A percentile compares a stretch with the other conserved stretches of the same genome.
phyloP scores from a whole-genome alignment of 2,329 filamentous ascomycete species.

The Pestalotiopsis sp. region DNA sequence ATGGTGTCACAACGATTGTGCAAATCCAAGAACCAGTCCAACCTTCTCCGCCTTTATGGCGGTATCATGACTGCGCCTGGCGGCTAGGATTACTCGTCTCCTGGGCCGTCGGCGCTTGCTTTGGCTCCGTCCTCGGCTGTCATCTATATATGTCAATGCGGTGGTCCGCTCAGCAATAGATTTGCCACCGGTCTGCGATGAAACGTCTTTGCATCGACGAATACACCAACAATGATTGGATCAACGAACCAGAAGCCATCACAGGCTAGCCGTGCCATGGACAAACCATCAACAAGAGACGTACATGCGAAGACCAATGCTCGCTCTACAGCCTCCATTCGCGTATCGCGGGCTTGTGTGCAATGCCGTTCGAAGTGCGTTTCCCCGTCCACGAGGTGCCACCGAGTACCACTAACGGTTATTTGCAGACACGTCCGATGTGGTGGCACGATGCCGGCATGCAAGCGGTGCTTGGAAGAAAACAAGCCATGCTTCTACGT shows the following conservation, averaged over 20 bases:
- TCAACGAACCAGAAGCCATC: background rate
- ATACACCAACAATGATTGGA: conserved; percentile 5
- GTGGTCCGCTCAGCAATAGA: background rate
- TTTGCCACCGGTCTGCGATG: background rate
- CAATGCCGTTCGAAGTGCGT: conserved; percentile 53
- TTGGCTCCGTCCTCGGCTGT: background rate
- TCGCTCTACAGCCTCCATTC: conserved; percentile 38
- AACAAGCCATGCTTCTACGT: conserved; percentile 49
- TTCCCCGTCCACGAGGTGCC: conserved; percentile 29
- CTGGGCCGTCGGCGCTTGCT: background rate
- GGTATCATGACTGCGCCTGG: background rate
- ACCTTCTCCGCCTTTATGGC: background rate
- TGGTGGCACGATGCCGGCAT: conserved; percentile 44
- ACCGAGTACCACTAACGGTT: conserved; percentile 1
- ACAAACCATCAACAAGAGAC: conserved; percentile 25
- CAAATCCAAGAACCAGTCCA: background rate
- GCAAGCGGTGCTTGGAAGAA: conserved; percentile 41
- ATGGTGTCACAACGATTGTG: background rate
- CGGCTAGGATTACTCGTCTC: background rate
- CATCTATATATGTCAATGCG: background rate
- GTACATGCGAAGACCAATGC: conserved; percentile 24
- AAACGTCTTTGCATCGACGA: background rate
- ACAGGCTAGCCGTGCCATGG: conserved; percentile 21
- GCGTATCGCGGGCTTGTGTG: conserved; percentile 44
- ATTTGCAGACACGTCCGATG: conserved; percentile 42